These are phyloP conservation scores for Heritiera littoralis DNA, from an alignment of 345 rosid species.

Conservation along the genomic window DNA sequence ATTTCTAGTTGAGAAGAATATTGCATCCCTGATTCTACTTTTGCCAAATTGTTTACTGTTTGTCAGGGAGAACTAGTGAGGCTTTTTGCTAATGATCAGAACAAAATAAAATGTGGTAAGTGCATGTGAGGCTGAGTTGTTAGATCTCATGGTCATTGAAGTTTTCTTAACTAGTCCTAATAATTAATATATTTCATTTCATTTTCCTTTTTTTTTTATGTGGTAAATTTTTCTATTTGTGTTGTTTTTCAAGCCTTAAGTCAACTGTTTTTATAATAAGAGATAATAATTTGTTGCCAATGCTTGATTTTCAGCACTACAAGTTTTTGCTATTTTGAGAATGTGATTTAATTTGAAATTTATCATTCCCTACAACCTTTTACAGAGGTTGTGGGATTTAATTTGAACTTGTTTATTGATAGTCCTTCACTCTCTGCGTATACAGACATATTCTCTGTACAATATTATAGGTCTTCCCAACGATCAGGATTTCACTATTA, in stretches of 20 bases:
- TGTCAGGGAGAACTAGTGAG: constrained; percentile 20
- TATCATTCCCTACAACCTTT: background rate
- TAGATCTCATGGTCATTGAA: constrained; percentile 17
- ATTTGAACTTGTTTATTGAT: background rate
- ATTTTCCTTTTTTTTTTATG: background rate
- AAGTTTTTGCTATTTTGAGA: background rate
- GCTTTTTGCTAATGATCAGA: constrained; percentile 85
- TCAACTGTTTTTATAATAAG: background rate
- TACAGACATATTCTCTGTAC: background rate
- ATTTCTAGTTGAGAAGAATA: constrained; percentile 1
- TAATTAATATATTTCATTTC: background rate
- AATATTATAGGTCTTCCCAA: background rate
- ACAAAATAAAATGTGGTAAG: constrained; percentile 93
- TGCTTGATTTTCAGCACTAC: constrained; percentile 16
- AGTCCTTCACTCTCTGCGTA: background rate
- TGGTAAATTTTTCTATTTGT: background rate
- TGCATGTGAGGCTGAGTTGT: constrained; percentile 16
- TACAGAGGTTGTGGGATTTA: background rate
- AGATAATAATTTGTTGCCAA: background rate
- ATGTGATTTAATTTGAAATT: background rate
- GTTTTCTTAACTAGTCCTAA: background rate
- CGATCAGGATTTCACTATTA: constrained; percentile 3
- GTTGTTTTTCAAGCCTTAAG: constrained; percentile 2
- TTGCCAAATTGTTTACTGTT: background rate
- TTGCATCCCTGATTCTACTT: background rate